Evolutionary conservation across 306 rosid species (phyloP).

Genomic region (Vigna mungo): DNA sequence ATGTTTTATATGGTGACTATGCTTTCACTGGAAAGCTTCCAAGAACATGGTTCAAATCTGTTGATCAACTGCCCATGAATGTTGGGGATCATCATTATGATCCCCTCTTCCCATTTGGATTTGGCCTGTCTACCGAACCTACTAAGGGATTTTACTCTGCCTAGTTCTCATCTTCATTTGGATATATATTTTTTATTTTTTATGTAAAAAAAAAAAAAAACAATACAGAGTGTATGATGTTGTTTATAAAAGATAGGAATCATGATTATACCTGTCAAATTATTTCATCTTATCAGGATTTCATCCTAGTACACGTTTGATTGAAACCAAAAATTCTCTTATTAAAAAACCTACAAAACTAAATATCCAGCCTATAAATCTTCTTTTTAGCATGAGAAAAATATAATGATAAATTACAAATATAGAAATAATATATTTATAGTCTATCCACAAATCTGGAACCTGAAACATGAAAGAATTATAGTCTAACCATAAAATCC

Average conservation of each 20-base stretch:
- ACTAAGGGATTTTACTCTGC: slow-evolving; percentile 36
- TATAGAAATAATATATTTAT: too few species aligned
- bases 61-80: slow-evolving; percentile 63
- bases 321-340: too few species aligned
- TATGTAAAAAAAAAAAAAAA: not conserved
- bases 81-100: slow-evolving; percentile 60
- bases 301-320: too few species aligned
- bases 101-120: slow-evolving; percentile 61
- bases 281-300: too few species aligned
- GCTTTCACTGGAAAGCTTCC: slow-evolving; percentile 64
- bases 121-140: slow-evolving; percentile 56
- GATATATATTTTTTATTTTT: not conserved
- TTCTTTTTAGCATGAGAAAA: too few species aligned
- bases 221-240: not conserved
- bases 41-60: slow-evolving; percentile 60
- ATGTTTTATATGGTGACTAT: slow-evolving; percentile 57
- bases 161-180: not conserved
- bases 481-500: too few species aligned
- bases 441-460: too few species aligned
- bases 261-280: too few species aligned
- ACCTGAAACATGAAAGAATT: too few species aligned
- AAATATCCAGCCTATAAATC: too few species aligned
- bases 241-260: not conserved
- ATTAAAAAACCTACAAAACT: too few species aligned
- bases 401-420: too few species aligned